Evolutionary conservation across 331 rosid genomes (phyloP).

Genomic region (Malus hybrid): DNA sequence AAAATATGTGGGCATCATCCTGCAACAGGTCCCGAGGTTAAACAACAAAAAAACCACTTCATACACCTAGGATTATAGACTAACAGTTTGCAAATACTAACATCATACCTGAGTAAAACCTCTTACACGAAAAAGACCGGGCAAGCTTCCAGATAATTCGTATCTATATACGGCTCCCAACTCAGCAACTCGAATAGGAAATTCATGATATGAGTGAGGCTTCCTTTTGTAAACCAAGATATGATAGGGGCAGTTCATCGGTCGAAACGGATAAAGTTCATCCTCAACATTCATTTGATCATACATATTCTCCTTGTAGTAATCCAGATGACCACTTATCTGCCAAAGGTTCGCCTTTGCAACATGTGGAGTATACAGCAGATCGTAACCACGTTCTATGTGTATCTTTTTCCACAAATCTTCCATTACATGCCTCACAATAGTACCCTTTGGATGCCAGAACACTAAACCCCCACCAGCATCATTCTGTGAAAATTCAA

Average conservation of each 20-base stretch:
- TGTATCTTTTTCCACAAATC: too few relatives aligned
- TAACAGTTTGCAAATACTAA: neutral
- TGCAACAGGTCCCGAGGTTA: constrained; percentile 34
- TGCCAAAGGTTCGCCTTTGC: constrained; percentile 21
- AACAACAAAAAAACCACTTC: constrained; percentile 4
- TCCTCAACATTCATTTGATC: too few relatives aligned
- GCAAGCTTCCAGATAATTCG: constrained; percentile 90
- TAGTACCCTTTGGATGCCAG: too few relatives aligned
- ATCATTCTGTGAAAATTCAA: too few relatives aligned
- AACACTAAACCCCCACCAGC: too few relatives aligned
- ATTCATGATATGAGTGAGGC: constrained; percentile 64
- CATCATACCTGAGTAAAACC: constrained; percentile 87
- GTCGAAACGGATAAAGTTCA: too few relatives aligned
- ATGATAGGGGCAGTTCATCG: too few relatives aligned
- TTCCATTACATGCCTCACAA: too few relatives aligned
- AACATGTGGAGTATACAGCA: too few relatives aligned
- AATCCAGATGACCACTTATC: too few relatives aligned
- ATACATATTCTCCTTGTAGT: too few relatives aligned
- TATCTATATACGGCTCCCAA: constrained; percentile 94
- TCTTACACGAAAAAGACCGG: constrained; percentile 91
- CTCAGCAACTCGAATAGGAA: constrained; percentile 87
- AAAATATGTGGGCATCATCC: constrained; percentile 95
- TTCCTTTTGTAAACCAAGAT: constrained; percentile 56
- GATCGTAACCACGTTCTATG: too few relatives aligned
- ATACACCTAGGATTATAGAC: neutral